A percentile compares a stretch with the other conserved stretches of the same genome.
Evolutionary conservation across 768 basidiomycete species (phyloP).

Genomic region (Mycena floridula): DNA sequence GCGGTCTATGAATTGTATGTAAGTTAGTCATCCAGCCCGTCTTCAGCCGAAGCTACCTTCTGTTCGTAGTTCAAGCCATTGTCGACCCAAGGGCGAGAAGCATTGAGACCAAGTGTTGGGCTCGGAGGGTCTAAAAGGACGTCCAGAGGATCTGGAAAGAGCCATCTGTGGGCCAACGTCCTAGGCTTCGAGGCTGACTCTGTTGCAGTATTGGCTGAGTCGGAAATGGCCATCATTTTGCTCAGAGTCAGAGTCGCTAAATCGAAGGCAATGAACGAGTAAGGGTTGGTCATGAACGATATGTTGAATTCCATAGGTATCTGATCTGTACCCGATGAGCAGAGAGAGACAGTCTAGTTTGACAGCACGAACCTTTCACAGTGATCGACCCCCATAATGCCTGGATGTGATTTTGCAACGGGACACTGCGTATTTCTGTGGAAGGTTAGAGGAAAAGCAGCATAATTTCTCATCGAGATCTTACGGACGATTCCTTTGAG

Average conservation of each 20-base stretch:
- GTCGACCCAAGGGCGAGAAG: constrained; percentile 35
- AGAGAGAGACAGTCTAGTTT: no score
- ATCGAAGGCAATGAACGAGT: constrained; percentile 37
- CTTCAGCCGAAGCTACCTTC: constrained; percentile 22
- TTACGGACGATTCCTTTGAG: no score
- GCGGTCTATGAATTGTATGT: constrained; percentile 26
- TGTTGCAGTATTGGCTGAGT: constrained; percentile 9
- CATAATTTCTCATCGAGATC: constrained; percentile 7
- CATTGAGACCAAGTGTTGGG: constrained; percentile 18
- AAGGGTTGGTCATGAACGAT: constrained; percentile 40
- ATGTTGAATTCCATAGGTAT: constrained; percentile 40
- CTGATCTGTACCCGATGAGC: constrained; percentile 16
- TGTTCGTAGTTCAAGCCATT: constrained; percentile 42
- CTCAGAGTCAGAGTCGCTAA: constrained; percentile 20
- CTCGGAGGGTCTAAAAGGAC: constrained; percentile 13
- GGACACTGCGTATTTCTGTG: constrained; percentile 33
- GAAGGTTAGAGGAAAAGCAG: background rate
- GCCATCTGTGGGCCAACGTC: constrained; percentile 34
- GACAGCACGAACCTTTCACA: background rate
- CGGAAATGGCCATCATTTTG: background rate
- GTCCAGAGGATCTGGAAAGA: constrained; percentile 36
- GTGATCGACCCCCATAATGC: constrained; percentile 12
- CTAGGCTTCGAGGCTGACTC: constrained; percentile 6
- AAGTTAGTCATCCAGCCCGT: background rate
- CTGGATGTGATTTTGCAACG: constrained; percentile 34